These are phyloP conservation scores for Pseudocercospora pini-densiflorae DNA, from an alignment of 2,329 filamentous ascomycete genomes.

Conservation along the genomic window DNA sequence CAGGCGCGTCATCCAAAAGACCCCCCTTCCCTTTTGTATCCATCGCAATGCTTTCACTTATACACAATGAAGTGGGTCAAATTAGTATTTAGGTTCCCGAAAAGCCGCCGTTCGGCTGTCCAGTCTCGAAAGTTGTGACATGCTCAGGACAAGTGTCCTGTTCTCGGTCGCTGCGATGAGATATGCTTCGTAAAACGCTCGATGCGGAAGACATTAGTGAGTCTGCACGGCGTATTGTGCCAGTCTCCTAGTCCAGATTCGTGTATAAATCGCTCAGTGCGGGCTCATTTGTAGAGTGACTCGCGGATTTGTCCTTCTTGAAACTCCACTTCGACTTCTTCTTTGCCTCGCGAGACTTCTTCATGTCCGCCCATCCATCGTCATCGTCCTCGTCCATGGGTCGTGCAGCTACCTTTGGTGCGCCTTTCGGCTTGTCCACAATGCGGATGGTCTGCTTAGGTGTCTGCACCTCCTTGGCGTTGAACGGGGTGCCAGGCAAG, in stretches of 20 bases:
- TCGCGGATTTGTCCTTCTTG: slow-evolving; percentile 32
- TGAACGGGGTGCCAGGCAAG: slow-evolving; percentile 27
- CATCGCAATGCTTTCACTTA: slow-evolving; percentile 24
- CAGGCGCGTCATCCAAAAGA: background rate
- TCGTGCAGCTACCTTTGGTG: slow-evolving; percentile 30
- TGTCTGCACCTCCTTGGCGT: slow-evolving; percentile 23
- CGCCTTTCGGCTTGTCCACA: slow-evolving; percentile 44
- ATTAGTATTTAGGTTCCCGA: background rate
- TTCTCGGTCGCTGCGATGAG: background rate
- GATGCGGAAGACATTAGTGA: background rate
- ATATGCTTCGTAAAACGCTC: background rate
- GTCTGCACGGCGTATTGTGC: slow-evolving; percentile 3
- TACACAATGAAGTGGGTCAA: slow-evolving; percentile 16
- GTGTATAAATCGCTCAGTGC: slow-evolving; percentile 37
- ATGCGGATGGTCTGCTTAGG: slow-evolving; percentile 40
- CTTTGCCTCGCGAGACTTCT: slow-evolving; percentile 42
- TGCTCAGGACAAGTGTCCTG: background rate
- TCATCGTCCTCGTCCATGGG: slow-evolving; percentile 40
- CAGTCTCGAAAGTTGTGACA: background rate
- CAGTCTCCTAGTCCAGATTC: slow-evolving; percentile 31
- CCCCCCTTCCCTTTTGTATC: slow-evolving; percentile 15
- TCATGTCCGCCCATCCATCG: slow-evolving; percentile 41
- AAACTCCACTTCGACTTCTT: slow-evolving; percentile 37
- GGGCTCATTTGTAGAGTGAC: slow-evolving; percentile 23
- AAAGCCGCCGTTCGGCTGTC: slow-evolving; percentile 1